Base-by-base conservation (phyloP, 768 basidiomycete species). In the Strobilomyces echinocephalus region DNA sequence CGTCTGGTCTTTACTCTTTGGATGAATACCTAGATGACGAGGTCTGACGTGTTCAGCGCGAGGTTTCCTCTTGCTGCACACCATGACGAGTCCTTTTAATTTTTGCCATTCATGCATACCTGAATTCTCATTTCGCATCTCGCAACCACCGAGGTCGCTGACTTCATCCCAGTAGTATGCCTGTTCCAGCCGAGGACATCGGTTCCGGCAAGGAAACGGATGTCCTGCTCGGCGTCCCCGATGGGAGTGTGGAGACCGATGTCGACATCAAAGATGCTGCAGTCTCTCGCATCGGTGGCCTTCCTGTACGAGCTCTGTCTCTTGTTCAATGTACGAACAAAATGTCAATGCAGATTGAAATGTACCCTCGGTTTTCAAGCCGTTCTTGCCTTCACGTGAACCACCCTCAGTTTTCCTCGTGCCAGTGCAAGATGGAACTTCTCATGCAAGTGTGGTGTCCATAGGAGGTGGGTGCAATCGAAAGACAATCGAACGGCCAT, bases 31-130 rank as follows among this genome's bases (percentile, higher is more conserved):
- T 69, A 81, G 81, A 83, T 83, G 81, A 83, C 90, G 90, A 92
- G n/a, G 91, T 93, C 91, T 76, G 91, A 92, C 71, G 67, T 64
- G 68, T 68, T 61, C 57, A 65, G 55, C 65, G 60, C 74, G 76
- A 79, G 83, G 83, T 80, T 83, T 81, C 83, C 82, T 79, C 77
- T 69, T 71, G 60, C 60, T 54, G 69, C 72, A 44, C 54, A 60
- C 75, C 56, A 65, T 86, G 89, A 90, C 81, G 88, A 91, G 62
- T 74, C 75, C 55, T 46, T 67, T 71, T 30, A 73, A 70, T 55
- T 64, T 76, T 74, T 87, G 87, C 90, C 89, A 92, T 93, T 93
- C 91, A 93, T 92, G 91, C 89, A 76, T 85, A 76, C 74, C 91
- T 92, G 91, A n/a, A 91, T 72, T 63, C 62, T 66, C 50, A 11